Base-by-base conservation (phyloP, 257 asterid species). In the Penstemon eatonii region DNA sequence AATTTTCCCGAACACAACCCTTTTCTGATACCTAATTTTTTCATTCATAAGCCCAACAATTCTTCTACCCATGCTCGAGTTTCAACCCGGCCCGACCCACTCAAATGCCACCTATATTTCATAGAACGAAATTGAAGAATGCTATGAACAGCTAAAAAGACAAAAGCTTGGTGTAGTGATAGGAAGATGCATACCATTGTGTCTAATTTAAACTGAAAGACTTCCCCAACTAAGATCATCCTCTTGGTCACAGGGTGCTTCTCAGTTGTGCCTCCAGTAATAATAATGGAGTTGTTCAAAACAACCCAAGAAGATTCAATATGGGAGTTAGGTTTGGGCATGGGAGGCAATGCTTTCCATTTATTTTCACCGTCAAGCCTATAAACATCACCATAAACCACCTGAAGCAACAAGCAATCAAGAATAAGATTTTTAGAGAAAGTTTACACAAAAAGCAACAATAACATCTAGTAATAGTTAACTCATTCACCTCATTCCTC, bases 141-240 rank as follows among this genome's bases (percentile, higher is more conserved):
- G 68, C 19, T 11, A 40, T 60, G 65, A 54, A 55, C 33, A 25
- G 33, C 33, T 25, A 25, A 25, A 25, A 25, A 25, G 33, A 55
- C 60, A 55, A 55, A 18, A 18, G 7, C 36, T 1, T 55, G 36
- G 8, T 25, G 19, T 36, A 55, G 19, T 3, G 38, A 50, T 54
- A 13, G 65, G 15, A n/a, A 50, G 41, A 7, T 12, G 53, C 66
- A 41, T 82, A 89, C 96, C 85, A 79, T 54, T 8, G 89, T 70
- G 76, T 81, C 78, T 67, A 86, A 73, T 74, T 81, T 66, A 62
- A 89, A 84, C 41, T 63, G 83, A 79, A 89, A 81, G 50, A 89
- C 73, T 81, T 89, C 96, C 58, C 94, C 96, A 9, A 89, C 94
- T 63, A 89, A 68, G 68, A 86, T 78, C 91, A 89, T 89, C 84